phyloP scores from a whole-genome alignment of 306 rosid species.

The Begonia peltatifolia region DNA sequence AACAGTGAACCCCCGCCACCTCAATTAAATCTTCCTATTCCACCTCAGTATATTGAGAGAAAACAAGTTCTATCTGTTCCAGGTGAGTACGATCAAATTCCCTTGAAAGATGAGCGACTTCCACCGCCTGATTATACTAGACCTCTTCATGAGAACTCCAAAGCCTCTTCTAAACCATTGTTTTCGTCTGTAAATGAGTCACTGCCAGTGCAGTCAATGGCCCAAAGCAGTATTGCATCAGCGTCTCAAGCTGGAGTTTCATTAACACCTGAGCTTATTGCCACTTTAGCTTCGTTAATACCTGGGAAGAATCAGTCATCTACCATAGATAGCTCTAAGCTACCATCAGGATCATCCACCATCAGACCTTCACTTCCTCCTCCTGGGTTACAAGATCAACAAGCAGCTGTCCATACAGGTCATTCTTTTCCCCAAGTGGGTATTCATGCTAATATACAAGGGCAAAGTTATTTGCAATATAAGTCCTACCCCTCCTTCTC shows the following conservation, averaged over 20 bases:
- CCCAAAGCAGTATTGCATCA: constrained; percentile 23
- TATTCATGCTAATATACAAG: constrained; percentile 37
- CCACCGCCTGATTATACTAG: constrained; percentile 49
- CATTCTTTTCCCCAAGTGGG: constrained; percentile 53
- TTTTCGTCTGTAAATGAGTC: constrained; percentile 37
- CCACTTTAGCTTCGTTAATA: constrained; percentile 61
- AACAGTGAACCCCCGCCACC: constrained; percentile 35
- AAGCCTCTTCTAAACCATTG: constrained; percentile 35
- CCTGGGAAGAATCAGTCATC: constrained; percentile 60
- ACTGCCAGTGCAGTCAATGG: constrained; percentile 37
- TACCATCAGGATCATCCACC: constrained; percentile 36
- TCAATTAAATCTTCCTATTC: constrained; percentile 33
- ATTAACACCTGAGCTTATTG: constrained; percentile 92
- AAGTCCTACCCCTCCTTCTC: constrained; percentile 63
- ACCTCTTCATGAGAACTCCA: constrained; percentile 46
- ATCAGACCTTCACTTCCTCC: constrained; percentile 46
- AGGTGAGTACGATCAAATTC: constrained; percentile 35
- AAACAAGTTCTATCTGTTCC: constrained; percentile 47
- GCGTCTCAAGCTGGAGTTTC: constrained; percentile 64
- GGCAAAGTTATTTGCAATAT: constrained; percentile 29
- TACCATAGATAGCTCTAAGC: constrained; percentile 36
- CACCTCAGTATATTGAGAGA: constrained; percentile 50
- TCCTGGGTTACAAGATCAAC: constrained; percentile 62
- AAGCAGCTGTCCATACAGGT: constrained; percentile 38
- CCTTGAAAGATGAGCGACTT: constrained; percentile 50